Conservation (phyloP, 306 rosid genomes). For the Arachis stenosperma region DNA sequence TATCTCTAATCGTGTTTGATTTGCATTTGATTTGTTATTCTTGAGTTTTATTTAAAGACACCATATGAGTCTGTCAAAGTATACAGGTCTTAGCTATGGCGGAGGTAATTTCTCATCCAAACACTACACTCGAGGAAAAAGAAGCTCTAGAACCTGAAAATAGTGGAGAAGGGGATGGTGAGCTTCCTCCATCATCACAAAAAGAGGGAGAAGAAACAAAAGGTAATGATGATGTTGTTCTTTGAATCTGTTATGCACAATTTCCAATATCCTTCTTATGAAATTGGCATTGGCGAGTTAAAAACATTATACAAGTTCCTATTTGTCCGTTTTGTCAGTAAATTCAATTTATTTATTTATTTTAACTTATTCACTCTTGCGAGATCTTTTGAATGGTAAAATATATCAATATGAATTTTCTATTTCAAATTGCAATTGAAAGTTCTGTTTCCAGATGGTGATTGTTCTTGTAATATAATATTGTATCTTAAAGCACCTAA, state of each 20-base stretch:
- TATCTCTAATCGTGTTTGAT: no score
- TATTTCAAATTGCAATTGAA: neutral
- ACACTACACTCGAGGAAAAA: slow-evolving; percentile 45
- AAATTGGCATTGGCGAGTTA: slow-evolving; percentile 12
- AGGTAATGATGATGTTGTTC: slow-evolving; percentile 48
- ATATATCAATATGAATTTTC: neutral
- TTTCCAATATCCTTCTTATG: slow-evolving; percentile 1
- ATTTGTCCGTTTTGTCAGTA: neutral
- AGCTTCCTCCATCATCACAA: slow-evolving; percentile 48
- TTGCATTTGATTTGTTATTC: no score
- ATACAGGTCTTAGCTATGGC: slow-evolving; percentile 52
- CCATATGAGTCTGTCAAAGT: slow-evolving; percentile 3
- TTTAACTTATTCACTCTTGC: neutral
- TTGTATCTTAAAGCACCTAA: neutral
- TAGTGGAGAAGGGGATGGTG: slow-evolving; percentile 41
- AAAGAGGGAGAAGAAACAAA: slow-evolving; percentile 60
- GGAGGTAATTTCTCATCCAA: slow-evolving; percentile 48
- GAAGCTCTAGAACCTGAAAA: slow-evolving; percentile 52
- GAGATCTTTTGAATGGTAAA: neutral
- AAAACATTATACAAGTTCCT: neutral
- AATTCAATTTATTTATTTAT: neutral
- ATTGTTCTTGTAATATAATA: neutral
- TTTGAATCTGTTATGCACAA: neutral
- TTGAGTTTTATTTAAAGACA: neutral
- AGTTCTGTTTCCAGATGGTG: neutral